Evolutionary conservation across 805 yeast genomes (phyloP).

Genomic region (Wickerhamiella lipophila): DNA sequence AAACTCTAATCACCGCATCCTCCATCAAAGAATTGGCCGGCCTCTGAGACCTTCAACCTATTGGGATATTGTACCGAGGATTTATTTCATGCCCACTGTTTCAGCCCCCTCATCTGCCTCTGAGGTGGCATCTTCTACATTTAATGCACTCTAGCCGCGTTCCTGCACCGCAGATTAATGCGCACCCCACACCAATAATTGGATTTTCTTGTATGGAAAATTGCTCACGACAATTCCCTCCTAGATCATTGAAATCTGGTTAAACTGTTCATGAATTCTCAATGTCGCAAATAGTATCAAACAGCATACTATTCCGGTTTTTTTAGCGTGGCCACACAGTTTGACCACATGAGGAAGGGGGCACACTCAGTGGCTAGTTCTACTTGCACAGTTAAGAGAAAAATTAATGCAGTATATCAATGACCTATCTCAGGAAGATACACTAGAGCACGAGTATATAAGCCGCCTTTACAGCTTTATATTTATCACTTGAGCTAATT

Average conservation of each 20-base stretch:
- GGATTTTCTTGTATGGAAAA: neutral
- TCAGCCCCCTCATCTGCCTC: neutral
- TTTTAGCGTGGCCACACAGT: neutral
- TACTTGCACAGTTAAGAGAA: neutral
- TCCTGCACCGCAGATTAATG: neutral
- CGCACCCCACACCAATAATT: conserved; percentile 1
- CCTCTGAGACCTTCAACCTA: too few relatives aligned
- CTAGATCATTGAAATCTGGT: neutral
- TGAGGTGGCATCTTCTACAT: neutral
- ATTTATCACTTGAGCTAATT: neutral
- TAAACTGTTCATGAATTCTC: neutral
- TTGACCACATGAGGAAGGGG: neutral
- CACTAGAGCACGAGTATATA: neutral
- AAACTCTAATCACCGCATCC: too few relatives aligned
- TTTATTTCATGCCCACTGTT: neutral
- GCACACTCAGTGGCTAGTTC: neutral
- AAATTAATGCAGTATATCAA: too few relatives aligned
- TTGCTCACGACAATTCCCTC: neutral
- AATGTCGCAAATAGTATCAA: neutral
- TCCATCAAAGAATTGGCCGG: too few relatives aligned
- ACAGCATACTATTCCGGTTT: neutral
- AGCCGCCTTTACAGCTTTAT: neutral
- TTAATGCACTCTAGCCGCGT: neutral
- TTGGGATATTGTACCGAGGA: too few relatives aligned
- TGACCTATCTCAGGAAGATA: too few relatives aligned